These are phyloP conservation scores for Microsporum audouinii DNA, from an alignment of 2,329 filamentous ascomycete species.

Conservation along the genomic window DNA sequence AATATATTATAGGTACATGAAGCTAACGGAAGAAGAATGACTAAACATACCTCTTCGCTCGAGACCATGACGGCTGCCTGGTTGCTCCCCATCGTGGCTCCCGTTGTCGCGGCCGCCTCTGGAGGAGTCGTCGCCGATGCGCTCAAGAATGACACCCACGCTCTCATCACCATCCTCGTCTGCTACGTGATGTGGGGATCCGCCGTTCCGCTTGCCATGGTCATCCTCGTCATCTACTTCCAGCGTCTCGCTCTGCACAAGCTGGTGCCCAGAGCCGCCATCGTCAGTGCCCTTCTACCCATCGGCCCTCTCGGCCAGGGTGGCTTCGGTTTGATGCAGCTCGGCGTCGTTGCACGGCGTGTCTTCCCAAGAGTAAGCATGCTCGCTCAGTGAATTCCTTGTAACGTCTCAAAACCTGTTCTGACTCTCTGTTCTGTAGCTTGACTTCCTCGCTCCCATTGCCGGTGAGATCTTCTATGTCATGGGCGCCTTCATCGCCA, in stretches of 20 bases:
- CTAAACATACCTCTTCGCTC: conserved; percentile 25
- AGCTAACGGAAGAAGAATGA: conserved; percentile 7
- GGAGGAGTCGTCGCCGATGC: conserved; percentile 54
- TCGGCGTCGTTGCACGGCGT: conserved; percentile 34
- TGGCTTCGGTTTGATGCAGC: conserved; percentile 47
- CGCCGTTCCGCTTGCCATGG: conserved; percentile 49
- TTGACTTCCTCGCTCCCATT: conserved; percentile 25
- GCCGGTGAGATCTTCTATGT: conserved; percentile 49
- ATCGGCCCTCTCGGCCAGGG: conserved; percentile 56
- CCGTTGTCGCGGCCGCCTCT: conserved; percentile 53
- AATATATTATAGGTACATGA: background rate
- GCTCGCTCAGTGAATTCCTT: background rate
- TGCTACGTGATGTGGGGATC: conserved; percentile 60
- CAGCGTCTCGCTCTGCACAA: conserved; percentile 56
- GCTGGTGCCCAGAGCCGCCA: conserved; percentile 54
- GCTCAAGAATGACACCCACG: conserved; percentile 44
- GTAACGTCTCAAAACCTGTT: background rate
- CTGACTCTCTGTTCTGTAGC: conserved; percentile 7
- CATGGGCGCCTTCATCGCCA: conserved; percentile 42
- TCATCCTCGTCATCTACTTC: conserved; percentile 57
- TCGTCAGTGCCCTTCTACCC: conserved; percentile 57
- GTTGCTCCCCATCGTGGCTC: conserved; percentile 55
- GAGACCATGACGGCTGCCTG: conserved; percentile 53
- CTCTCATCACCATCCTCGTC: conserved; percentile 50
- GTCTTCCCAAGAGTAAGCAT: conserved; percentile 27